Conservation (phyloP, 2,329 filamentous ascomycete genomes). For the Pseudocercospora eumusae region DNA sequence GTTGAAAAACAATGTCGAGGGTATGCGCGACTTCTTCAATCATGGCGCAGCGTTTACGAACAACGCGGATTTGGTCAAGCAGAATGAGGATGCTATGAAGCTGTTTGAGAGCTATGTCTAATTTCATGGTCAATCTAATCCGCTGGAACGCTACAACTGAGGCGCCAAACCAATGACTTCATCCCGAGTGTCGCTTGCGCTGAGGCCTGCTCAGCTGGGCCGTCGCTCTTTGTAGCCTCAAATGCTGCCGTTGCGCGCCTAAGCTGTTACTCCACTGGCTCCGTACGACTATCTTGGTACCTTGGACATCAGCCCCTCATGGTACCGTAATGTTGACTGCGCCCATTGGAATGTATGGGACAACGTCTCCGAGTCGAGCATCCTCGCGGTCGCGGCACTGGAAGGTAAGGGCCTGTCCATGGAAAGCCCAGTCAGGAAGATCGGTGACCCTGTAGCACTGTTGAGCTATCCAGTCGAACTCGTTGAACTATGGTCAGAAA, state of each 20-base stretch:
- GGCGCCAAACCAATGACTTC: too few species aligned
- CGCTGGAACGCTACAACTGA: too few species aligned
- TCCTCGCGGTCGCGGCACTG: slow-evolving; percentile 8
- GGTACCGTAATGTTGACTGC: background rate
- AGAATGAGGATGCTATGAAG: slow-evolving; percentile 37
- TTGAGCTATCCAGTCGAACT: background rate
- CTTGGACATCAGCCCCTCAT: too few species aligned
- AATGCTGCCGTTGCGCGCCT: too few species aligned
- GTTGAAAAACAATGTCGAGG: slow-evolving; percentile 34
- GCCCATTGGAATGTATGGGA: slow-evolving; percentile 6
- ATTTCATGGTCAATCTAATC: background rate
- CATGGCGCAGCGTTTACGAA: slow-evolving; percentile 38
- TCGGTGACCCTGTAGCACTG: background rate
- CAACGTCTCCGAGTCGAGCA: background rate
- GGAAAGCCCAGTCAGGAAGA: background rate
- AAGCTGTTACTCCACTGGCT: too few species aligned
- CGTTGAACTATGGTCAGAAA: background rate
- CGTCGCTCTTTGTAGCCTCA: too few species aligned
- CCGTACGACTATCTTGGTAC: too few species aligned
- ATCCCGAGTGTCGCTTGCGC: too few species aligned
- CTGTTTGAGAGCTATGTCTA: slow-evolving; percentile 1
- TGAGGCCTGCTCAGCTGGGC: background rate
- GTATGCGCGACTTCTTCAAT: slow-evolving; percentile 37
- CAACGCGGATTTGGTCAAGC: slow-evolving; percentile 34
- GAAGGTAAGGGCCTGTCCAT: slow-evolving; percentile 1